Evolutionary conservation across 2,329 filamentous ascomycete genomes (phyloP).

Genomic region (Sodiomyces alkalinus): DNA sequence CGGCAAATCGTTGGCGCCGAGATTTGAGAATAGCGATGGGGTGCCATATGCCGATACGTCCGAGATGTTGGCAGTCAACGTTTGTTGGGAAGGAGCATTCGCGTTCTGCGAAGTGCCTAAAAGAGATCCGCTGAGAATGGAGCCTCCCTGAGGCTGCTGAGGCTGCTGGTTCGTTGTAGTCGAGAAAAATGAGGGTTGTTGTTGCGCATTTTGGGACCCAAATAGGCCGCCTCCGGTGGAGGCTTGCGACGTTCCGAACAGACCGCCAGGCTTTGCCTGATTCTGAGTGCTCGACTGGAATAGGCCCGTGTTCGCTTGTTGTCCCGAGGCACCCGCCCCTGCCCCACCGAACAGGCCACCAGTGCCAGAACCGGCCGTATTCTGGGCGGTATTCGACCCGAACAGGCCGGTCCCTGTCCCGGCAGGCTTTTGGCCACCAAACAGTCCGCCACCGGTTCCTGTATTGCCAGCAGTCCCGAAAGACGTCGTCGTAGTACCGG

Average conservation of each 20-base stretch:
- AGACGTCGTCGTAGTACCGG: constrained; percentile 11
- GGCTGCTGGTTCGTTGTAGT: constrained; percentile 31
- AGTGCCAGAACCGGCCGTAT: constrained; percentile 16
- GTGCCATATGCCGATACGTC: constrained; percentile 85
- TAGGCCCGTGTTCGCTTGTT: constrained; percentile 24
- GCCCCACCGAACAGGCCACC: constrained; percentile 34
- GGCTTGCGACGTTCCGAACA: constrained; percentile 34
- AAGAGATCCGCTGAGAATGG: constrained; percentile 35
- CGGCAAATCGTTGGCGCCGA: constrained; percentile 44
- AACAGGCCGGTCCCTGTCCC: constrained; percentile 33
- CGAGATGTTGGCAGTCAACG: constrained; percentile 63
- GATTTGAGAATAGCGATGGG: constrained; percentile 66
- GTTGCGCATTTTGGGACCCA: constrained; percentile 29
- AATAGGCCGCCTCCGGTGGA: constrained; percentile 36
- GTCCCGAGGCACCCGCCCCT: constrained; percentile 16
- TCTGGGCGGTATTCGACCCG: constrained; percentile 23
- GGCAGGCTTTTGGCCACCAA: constrained; percentile 22
- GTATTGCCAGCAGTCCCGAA: constrained; percentile 28
- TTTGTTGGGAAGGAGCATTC: constrained; percentile 34
- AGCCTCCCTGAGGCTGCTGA: constrained; percentile 19
- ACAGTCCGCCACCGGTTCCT: constrained; percentile 20
- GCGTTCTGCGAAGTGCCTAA: constrained; percentile 39
- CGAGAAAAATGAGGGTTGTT: constrained; percentile 30
- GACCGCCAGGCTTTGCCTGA: constrained; percentile 36
- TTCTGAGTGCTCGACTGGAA: constrained; percentile 36